Evolutionary conservation across 352 stramenopile genomes (phyloP).

Genomic region (Aphanomyces astaci): DNA sequence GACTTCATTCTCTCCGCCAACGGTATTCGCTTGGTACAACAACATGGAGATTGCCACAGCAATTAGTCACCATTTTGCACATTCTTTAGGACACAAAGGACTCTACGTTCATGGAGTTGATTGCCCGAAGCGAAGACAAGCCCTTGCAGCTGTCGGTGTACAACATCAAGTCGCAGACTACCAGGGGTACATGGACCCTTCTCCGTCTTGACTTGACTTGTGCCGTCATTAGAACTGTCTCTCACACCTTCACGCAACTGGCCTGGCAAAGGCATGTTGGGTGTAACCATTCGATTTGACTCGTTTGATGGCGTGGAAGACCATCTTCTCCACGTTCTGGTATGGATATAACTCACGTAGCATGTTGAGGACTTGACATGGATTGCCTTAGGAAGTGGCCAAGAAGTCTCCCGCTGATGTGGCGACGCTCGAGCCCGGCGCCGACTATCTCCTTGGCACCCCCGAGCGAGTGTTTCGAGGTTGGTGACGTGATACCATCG

Average conservation of each 20-base stretch:
- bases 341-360: too few species aligned
- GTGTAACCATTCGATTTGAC: slow-evolving; percentile 97
- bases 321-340: slow-evolving; percentile 91
- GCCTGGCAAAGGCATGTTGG: slow-evolving; percentile 91
- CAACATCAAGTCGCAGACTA: slow-evolving; percentile 75
- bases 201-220: background rate
- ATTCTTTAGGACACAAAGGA: slow-evolving; percentile 80
- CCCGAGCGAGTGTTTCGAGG: slow-evolving; percentile 76
- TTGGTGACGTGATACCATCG: background rate
- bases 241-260: slow-evolving; percentile 90
- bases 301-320: slow-evolving; percentile 94
- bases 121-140: slow-evolving; percentile 76
- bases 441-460: slow-evolving; percentile 95
- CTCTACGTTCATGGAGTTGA: slow-evolving; percentile 88
- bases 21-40: slow-evolving; percentile 72
- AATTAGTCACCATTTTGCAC: background rate
- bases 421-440: slow-evolving; percentile 79
- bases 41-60: too few species aligned
- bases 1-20: slow-evolving; percentile 97
- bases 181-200: slow-evolving; percentile 30
- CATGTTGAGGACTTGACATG: too few species aligned
- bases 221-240: slow-evolving; percentile 37
- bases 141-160: slow-evolving; percentile 65
- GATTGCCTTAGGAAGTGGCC: slow-evolving; percentile 86
- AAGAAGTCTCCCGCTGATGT: slow-evolving; percentile 82